Conservation (phyloP, 108 stramenopile genomes). For the Nitzschia palea region DNA sequence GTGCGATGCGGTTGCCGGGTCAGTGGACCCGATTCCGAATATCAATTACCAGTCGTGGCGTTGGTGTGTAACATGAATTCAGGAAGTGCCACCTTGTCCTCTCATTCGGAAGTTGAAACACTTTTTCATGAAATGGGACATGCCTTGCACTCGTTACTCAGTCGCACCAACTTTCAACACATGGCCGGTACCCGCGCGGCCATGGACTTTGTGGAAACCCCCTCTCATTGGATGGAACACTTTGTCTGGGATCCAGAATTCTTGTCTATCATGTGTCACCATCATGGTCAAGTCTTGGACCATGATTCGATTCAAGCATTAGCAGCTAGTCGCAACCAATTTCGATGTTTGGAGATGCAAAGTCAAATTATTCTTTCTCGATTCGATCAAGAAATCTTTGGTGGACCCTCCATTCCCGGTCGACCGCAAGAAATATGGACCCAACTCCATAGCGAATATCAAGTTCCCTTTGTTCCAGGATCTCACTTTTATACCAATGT, state of each 20-base stretch:
- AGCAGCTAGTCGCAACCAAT: slow-evolving; percentile 59
- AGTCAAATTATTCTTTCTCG: slow-evolving; percentile 75
- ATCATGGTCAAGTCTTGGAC: slow-evolving; percentile 64
- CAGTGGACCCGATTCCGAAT: slow-evolving; percentile 38
- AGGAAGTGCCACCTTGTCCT: slow-evolving; percentile 42
- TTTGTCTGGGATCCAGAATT: slow-evolving; percentile 73
- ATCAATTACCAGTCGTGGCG: slow-evolving; percentile 90
- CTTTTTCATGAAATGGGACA: slow-evolving; percentile 98
- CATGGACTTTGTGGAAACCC: slow-evolving; percentile 93
- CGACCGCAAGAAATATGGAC: slow-evolving; percentile 56
- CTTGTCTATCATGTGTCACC: slow-evolving; percentile 51
- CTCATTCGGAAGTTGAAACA: slow-evolving; percentile 94
- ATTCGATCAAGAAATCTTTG: slow-evolving; percentile 86
- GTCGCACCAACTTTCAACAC: slow-evolving; percentile 94
- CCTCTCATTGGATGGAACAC: slow-evolving; percentile 81
- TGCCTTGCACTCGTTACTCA: slow-evolving; percentile 92
- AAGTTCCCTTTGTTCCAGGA: slow-evolving; percentile 62
- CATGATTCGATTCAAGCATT: slow-evolving; percentile 46
- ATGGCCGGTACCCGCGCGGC: slow-evolving; percentile 91
- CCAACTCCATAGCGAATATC: slow-evolving; percentile 49
- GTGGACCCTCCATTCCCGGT: slow-evolving; percentile 14
- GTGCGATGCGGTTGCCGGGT: slow-evolving; percentile 89
- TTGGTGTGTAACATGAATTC: slow-evolving; percentile 88
- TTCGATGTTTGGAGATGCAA: slow-evolving; percentile 73
- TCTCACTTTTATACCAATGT: slow-evolving; percentile 87